Evolutionary conservation across 1,284 basidiomycete species (phyloP), one percentile per base, ranked within the genome.

Genomic region (Ganoderma lucidum): DNA sequence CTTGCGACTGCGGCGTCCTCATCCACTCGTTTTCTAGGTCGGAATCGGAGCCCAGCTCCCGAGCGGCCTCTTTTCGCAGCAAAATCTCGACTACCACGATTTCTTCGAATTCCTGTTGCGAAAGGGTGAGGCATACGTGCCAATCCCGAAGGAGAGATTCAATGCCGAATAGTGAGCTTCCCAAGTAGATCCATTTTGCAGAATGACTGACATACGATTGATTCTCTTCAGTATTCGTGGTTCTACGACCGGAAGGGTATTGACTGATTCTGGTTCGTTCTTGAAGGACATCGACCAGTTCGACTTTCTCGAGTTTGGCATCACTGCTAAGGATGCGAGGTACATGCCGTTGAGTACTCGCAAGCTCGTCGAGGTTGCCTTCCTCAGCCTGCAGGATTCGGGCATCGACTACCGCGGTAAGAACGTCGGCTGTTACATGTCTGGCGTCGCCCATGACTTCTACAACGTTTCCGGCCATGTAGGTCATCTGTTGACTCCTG

Each of bases 231-330:
- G 48, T 19, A 51, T 51, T 19, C 48, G 48, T 12, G 48, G 48
- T 3, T 23, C n/a, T 51, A 19, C 48, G n/a, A 51, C 48, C 19
- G 48, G 48, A n/a, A 51, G 28, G 48, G 23, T 51, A 3, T 19
- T 51, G 19, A 19, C 48, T 0, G 48, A 51, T 19, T 28, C 48
- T 10, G 83, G 83, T 5, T 70, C 81, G 1, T 85, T 85, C 65
- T 71, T 85, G 37, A 83, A 83, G 66, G 74, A 82, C 59, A 72
- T 80, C 9, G 66, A 76, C 23, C 67, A 73, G 14, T 84, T 85
- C 69, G 83, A 85, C 70, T 71, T 80, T 65, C 66, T 83, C 17
- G 81, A 83, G 66, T 83, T 85, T 55, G 83, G 83, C 1, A 78
- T 84, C 39, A 77, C 80, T 10, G 71, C 75, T 15, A 80, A 77